A percentile compares a stretch with the other conserved stretches of the same genome.
These are phyloP conservation scores for Imleria badia DNA, from an alignment of 768 basidiomycete genomes.

Conservation along the genomic window DNA sequence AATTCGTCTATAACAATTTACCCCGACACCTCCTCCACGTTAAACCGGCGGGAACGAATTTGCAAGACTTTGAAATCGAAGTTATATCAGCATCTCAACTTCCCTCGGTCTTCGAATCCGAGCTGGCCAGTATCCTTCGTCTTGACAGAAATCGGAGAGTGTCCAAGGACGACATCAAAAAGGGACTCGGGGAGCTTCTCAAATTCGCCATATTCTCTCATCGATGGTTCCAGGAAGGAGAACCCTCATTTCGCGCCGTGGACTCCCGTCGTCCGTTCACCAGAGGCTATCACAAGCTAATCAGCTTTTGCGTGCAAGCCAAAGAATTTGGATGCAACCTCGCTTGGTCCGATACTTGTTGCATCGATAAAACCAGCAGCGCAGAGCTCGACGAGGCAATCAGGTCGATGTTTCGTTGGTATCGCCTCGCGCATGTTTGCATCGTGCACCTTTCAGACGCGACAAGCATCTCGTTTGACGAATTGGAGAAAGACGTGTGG, in stretches of 20 bases:
- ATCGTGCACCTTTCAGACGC: constrained; percentile 14
- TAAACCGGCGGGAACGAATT: neutral
- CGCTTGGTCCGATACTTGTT: constrained; percentile 18
- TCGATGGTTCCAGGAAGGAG: constrained; percentile 12
- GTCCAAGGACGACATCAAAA: neutral
- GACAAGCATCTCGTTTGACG: neutral
- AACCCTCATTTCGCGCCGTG: constrained; percentile 1
- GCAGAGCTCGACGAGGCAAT: constrained; percentile 19
- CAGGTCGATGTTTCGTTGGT: constrained; percentile 21
- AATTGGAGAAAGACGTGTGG: constrained; percentile 8
- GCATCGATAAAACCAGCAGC: too few species aligned
- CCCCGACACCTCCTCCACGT: constrained; percentile 11
- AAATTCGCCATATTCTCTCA: constrained; percentile 19
- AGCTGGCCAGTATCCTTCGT: constrained; percentile 2
- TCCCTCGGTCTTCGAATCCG: constrained; percentile 4
- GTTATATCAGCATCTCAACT: constrained; percentile 4
- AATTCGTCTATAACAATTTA: constrained; percentile 12
- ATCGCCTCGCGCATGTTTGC: constrained; percentile 11
- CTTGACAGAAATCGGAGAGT: neutral
- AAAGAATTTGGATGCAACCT: constrained; percentile 8
- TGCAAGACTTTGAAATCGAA: constrained; percentile 3
- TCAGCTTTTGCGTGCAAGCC: constrained; percentile 12
- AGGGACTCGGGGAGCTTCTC: constrained; percentile 1
- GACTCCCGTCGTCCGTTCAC: constrained; percentile 3
- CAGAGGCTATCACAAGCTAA: constrained; percentile 11